Base-by-base conservation (phyloP, 345 rosid species). In the Citrus hindsii region DNA sequence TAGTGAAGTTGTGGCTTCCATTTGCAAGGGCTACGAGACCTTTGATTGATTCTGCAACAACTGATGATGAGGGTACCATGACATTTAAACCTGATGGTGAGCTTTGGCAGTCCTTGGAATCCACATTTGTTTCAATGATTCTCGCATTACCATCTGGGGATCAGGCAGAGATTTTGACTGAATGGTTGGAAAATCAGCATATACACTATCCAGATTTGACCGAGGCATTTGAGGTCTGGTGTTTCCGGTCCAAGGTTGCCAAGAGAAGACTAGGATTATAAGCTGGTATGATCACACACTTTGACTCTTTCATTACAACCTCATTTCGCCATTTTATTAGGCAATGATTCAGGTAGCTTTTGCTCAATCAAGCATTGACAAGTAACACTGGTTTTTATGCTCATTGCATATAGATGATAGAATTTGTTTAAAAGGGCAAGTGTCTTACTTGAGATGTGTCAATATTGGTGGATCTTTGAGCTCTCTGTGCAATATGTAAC, bases 141-240 rank as follows among this genome's bases (percentile, higher is more conserved):
- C 90, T 91, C 9, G 86, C 98, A 22, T 85, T 95, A 76, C 97
- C 98, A 65, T 93, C 98, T 7, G 80, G 77, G 25, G 91, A 95
- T 46, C 98, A 91, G 78, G 92, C 98, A 32, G 90, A 89, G 86
- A 89, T 95, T 86, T 82, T 95, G 85, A 85, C 88, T 3, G 96
- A 91, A 66, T 95, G 99, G 99, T 81, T 93, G 75, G 85, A 82
- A 21, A 87, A 84, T 10, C 87, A 88, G 66, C 81, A 85, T 76
- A 59, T 84, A 51, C 73, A 28, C 48, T 95, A 93, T 88, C 99
- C 98, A 21, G 97, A 95, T 84, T 85, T 95, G 77, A 91, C 96
- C 0, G 97, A 95, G 83, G 99, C 93, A 64, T 93, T 93, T 76
- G 98, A 95, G 81, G 87, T 87, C 62, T 95, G 98, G 99, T 92